Evolutionary conservation across 768 basidiomycete genomes (phyloP).

Genomic region (Tubosaeta sp.): DNA sequence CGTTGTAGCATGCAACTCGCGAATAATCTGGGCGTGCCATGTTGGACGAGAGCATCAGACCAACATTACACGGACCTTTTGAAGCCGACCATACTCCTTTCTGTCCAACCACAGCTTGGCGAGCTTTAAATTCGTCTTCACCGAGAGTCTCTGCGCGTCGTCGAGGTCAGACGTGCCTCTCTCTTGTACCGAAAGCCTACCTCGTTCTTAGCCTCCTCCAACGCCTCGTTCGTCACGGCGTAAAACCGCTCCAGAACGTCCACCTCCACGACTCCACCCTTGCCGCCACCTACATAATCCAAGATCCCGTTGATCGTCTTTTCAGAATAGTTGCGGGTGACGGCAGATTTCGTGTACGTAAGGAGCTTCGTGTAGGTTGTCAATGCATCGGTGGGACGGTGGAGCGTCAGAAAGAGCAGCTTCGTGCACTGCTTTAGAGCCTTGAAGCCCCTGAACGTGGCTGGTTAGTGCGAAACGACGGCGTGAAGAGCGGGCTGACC

Average conservation of each 20-base stretch:
- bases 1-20: constrained; percentile 70
- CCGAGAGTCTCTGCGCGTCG: constrained; percentile 69
- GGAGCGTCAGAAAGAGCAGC: constrained; percentile 75
- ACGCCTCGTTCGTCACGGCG: constrained; percentile 82
- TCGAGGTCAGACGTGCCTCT: constrained; percentile 1
- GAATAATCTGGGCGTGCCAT: constrained; percentile 52
- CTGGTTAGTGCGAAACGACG: neutral
- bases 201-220: constrained; percentile 96
- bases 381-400: constrained; percentile 80
- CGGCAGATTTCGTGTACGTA: constrained; percentile 92
- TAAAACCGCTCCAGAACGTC: constrained; percentile 94
- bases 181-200: constrained; percentile 44
- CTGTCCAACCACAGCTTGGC: constrained; percentile 97
- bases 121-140: constrained; percentile 94
- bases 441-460: constrained; percentile 85
- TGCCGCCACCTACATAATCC: constrained; percentile 93
- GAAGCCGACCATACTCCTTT: constrained; percentile 81
- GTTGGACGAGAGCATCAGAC: neutral
- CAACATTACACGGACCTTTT: constrained; percentile 50
- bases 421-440: constrained; percentile 97
- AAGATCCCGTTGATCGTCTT: constrained; percentile 98
- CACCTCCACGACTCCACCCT: constrained; percentile 73
- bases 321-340: constrained; percentile 94
- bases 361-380: constrained; percentile 82
- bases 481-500: constrained; percentile 45